Conservation (phyloP, 495 filamentous ascomycete species). For the Daldinia vernicosa region DNA sequence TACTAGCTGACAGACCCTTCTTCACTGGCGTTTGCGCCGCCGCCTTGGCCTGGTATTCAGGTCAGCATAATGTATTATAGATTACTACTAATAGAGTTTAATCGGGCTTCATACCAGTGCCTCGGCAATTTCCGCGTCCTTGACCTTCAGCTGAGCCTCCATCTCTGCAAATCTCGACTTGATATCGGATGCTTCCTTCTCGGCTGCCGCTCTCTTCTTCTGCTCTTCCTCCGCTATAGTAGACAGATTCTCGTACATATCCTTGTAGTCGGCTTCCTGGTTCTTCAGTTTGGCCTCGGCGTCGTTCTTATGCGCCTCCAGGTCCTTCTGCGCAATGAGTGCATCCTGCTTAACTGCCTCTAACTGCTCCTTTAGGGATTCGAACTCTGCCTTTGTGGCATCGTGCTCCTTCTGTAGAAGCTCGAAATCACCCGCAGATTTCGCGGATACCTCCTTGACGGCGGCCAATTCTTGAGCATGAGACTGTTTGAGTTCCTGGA, state of each 20-base stretch:
- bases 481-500: conserved; percentile 50
- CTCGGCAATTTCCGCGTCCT: conserved; percentile 64
- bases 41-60: conserved; percentile 44
- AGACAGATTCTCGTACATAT: conserved; percentile 62
- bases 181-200: conserved; percentile 50
- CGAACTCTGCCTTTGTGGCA: conserved; percentile 42
- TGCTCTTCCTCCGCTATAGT: conserved; percentile 60
- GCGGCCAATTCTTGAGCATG: conserved; percentile 47
- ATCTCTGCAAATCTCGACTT: conserved; percentile 56
- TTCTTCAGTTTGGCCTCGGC: conserved; percentile 56
- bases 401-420: conserved; percentile 40
- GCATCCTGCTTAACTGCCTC: conserved; percentile 50
- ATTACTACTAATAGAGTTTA: background rate
- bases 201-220: conserved; percentile 49
- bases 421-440: conserved; percentile 33
- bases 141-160: conserved; percentile 58
- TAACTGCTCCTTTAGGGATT: conserved; percentile 49
- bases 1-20: conserved; percentile 57
- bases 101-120: conserved; percentile 53
- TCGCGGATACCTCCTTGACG: conserved; percentile 35
- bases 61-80: conserved; percentile 25
- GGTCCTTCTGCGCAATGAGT: conserved; percentile 53
- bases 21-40: conserved; percentile 41
- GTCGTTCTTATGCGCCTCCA: conserved; percentile 56
- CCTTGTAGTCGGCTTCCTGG: conserved; percentile 62